These are phyloP conservation scores for Phytopythium litorale DNA, from an alignment of 352 stramenopile genomes.

Conservation along the genomic window DNA sequence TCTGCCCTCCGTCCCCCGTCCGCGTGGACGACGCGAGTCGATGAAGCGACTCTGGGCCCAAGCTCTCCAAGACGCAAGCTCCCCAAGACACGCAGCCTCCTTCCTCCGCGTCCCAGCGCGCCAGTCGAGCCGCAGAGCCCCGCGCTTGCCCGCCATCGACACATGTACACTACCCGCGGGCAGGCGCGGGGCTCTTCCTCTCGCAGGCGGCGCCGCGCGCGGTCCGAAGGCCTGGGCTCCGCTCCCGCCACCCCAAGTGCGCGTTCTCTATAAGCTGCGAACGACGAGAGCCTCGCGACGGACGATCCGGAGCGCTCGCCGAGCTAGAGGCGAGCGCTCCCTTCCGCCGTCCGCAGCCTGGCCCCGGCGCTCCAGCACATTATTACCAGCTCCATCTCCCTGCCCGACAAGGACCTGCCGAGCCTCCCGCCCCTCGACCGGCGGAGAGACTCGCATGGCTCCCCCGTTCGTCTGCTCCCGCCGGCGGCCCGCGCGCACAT, in stretches of 20 bases:
- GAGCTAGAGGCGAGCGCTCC: background rate
- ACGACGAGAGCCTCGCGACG: background rate
- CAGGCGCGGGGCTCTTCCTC: background rate
- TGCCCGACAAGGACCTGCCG: background rate
- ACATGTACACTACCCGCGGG: constrained; percentile 3
- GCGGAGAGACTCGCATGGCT: constrained; percentile 1
- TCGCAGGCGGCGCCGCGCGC: background rate
- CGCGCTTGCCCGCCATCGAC: background rate
- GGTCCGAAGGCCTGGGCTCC: background rate
- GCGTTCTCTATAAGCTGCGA: constrained; percentile 1
- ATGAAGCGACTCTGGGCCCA: background rate
- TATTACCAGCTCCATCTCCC: background rate
- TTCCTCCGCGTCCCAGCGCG: background rate
- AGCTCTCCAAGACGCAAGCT: background rate
- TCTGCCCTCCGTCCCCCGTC: constrained; percentile 2
- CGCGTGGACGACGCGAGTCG: background rate
- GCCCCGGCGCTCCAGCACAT: background rate
- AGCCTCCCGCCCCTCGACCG: background rate
- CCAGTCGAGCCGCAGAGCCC: background rate
- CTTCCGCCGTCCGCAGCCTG: background rate
- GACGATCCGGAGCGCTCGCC: background rate
- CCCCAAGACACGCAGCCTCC: background rate
- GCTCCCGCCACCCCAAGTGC: background rate
- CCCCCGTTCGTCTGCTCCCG: background rate
- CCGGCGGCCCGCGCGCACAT: background rate